Conservation (phyloP, 768 basidiomycete genomes). For the Leucocoprinus birnbaumii region DNA sequence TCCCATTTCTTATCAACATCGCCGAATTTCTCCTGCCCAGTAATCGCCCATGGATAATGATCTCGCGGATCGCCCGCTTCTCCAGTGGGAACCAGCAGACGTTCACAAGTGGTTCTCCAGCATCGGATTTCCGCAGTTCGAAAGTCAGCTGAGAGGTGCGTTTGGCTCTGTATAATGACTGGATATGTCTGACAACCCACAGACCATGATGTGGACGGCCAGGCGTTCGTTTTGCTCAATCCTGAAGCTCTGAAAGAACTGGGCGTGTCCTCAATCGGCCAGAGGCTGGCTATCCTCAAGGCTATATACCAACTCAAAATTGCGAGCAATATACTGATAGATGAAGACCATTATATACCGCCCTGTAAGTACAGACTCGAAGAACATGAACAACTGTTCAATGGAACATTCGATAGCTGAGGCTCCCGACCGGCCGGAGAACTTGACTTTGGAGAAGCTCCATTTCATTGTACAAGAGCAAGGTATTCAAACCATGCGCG, state of each 20-base stretch:
- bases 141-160: constrained; percentile 75
- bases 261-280: constrained; percentile 88
- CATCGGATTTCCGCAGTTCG: constrained; percentile 85
- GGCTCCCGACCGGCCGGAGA: constrained; percentile 28
- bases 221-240: constrained; percentile 81
- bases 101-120: constrained; percentile 77
- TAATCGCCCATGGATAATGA: constrained; percentile 31
- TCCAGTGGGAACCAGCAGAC: constrained; percentile 73
- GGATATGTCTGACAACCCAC: not conserved
- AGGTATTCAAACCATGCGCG: constrained; percentile 39
- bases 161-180: constrained; percentile 16
- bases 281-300: constrained; percentile 88
- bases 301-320: constrained; percentile 89
- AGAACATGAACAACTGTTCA: not conserved
- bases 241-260: constrained; percentile 82
- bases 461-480: constrained; percentile 70
- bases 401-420: constrained; percentile 23
- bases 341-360: constrained; percentile 82
- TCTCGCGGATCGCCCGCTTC: constrained; percentile 35
- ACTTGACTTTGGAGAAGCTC: constrained; percentile 62
- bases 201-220: constrained; percentile 92
- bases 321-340: constrained; percentile 77
- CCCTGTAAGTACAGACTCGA: constrained; percentile 57
- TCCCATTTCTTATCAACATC: not conserved
- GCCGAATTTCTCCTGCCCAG: not conserved